These are phyloP conservation scores for Nemania abortiva DNA, from an alignment of 2,329 filamentous ascomycete genomes.

Conservation along the genomic window DNA sequence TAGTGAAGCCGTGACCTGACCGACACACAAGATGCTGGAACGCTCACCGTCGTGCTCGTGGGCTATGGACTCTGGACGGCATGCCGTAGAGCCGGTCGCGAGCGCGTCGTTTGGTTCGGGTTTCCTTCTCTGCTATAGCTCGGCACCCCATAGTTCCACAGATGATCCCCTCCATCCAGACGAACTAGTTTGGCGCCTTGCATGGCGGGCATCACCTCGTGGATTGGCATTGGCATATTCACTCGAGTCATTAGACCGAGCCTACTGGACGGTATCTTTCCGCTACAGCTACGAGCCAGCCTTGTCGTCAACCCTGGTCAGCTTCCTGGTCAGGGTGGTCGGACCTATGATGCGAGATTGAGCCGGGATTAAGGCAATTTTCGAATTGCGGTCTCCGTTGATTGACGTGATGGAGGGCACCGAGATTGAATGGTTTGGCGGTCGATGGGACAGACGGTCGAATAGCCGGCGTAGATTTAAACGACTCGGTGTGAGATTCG, in stretches of 20 bases:
- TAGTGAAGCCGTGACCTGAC: slow-evolving; percentile 20
- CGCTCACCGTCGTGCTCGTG: slow-evolving; percentile 5
- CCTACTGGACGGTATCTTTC: slow-evolving; percentile 15
- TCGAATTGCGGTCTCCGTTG: slow-evolving; percentile 24
- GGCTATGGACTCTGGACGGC: not conserved
- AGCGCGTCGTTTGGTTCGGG: slow-evolving; percentile 17
- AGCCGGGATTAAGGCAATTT: slow-evolving; percentile 33
- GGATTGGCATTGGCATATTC: slow-evolving; percentile 18
- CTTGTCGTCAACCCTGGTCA: slow-evolving; percentile 30
- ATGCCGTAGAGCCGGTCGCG: slow-evolving; percentile 20
- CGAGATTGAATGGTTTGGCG: slow-evolving; percentile 29
- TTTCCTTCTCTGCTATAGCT: slow-evolving; percentile 21
- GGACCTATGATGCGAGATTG: slow-evolving; percentile 35
- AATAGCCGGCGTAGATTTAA: slow-evolving; percentile 46
- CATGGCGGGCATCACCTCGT: slow-evolving; percentile 26
- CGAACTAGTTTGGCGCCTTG: slow-evolving; percentile 19
- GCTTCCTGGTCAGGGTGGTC: slow-evolving; percentile 30
- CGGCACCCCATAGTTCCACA: slow-evolving; percentile 16
- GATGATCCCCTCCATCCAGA: slow-evolving; percentile 17
- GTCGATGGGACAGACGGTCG: slow-evolving; percentile 42
- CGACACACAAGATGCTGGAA: slow-evolving; percentile 16
- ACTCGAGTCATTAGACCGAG: slow-evolving; percentile 20
- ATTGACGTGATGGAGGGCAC: slow-evolving; percentile 27
- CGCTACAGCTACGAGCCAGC: slow-evolving; percentile 27
- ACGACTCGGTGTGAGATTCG: slow-evolving; percentile 50